phyloP scores from a whole-genome alignment of 192 early-diverging fungal species.

The Phycomyces blakesleeanus region DNA sequence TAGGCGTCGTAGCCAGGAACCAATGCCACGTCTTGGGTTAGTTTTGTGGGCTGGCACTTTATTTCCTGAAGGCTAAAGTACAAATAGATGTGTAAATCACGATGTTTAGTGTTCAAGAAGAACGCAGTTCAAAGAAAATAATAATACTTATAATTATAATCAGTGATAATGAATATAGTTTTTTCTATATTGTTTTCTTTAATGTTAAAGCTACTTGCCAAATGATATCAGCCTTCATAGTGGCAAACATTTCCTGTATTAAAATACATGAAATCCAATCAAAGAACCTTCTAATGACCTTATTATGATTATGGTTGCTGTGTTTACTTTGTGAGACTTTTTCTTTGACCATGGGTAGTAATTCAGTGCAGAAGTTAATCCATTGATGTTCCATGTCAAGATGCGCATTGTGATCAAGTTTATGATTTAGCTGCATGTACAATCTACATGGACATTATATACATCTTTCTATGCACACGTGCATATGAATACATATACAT shows the following conservation, averaged over 20 bases:
- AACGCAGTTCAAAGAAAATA: too few species aligned
- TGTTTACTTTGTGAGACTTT: constrained; percentile 42
- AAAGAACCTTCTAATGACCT: too few species aligned
- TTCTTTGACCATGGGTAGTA: constrained; percentile 51
- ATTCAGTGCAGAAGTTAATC: constrained; percentile 43
- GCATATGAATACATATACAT: too few species aligned
- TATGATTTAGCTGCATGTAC: too few species aligned
- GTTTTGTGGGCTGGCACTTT: constrained; percentile 56
- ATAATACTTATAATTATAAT: not conserved
- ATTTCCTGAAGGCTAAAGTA: constrained; percentile 82
- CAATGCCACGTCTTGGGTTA: constrained; percentile 56
- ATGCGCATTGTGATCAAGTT: constrained; percentile 43
- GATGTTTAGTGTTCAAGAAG: too few species aligned
- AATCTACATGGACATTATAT: too few species aligned
- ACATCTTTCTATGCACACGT: too few species aligned
- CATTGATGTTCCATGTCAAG: constrained; percentile 63
- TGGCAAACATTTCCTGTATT: constrained; percentile 18
- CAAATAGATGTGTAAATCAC: too few species aligned
- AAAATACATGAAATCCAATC: not conserved
- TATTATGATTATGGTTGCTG: too few species aligned
- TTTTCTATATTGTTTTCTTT: too few species aligned
- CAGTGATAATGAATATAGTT: too few species aligned
- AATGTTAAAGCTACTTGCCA: constrained; percentile 10
- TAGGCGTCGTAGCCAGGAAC: constrained; percentile 70
- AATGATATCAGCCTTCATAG: constrained; percentile 17